These are phyloP conservation scores for Bryum argenteum DNA, from an alignment of 225 moss, liverwort and hornwort species.

Conservation along the genomic window DNA sequence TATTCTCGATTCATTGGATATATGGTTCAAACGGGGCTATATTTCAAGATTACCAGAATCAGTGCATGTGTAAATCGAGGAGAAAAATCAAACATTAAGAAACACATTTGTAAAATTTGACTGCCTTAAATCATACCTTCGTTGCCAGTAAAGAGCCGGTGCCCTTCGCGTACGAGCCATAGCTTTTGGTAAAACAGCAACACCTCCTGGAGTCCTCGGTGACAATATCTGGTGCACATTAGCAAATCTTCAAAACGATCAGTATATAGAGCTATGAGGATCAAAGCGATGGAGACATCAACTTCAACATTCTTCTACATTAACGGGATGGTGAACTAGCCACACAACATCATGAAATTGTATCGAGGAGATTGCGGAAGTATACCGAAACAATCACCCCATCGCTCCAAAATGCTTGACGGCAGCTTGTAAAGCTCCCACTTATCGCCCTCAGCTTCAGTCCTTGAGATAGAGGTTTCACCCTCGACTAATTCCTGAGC, in stretches of 20 bases:
- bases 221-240: constrained; percentile 67
- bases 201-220: constrained; percentile 79
- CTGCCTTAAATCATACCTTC: constrained; percentile 43
- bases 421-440: constrained; percentile 87
- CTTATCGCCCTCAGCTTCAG: constrained; percentile 39
- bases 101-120: neutral
- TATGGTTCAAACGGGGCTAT: no score
- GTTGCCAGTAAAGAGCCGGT: constrained; percentile 90
- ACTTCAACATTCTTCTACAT: neutral
- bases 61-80: neutral
- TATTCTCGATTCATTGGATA: no score
- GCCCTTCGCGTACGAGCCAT: constrained; percentile 93
- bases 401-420: constrained; percentile 67
- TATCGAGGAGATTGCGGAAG: constrained; percentile 12
- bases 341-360: constrained; percentile 7
- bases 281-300: neutral
- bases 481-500: constrained; percentile 22
- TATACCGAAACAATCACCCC: constrained; percentile 96
- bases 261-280: neutral
- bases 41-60: neutral
- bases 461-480: constrained; percentile 32
- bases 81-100: neutral
- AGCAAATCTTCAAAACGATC: neutral
- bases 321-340: neutral
- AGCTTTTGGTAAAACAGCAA: constrained; percentile 99